Base-by-base conservation (phyloP, 495 filamentous ascomycete species). In the Aspergillus saccharolyticus region DNA sequence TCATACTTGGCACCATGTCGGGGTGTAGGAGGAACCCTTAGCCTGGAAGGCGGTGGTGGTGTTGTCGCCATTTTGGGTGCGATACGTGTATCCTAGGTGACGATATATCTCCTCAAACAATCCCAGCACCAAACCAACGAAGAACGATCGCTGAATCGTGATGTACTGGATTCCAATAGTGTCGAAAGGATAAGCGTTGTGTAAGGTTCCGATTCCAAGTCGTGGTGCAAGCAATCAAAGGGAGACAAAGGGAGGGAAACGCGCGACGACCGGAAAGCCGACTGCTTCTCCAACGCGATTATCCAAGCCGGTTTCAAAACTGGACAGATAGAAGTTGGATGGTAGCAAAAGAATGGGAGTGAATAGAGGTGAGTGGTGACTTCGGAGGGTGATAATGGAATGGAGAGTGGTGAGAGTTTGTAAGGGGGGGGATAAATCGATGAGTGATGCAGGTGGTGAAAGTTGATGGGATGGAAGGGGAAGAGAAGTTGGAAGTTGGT, bases 21-120 rank as follows among this genome's bases (percentile, higher is more conserved):
- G 17, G 91, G 91, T 42, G 90, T 88, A 48, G 83, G 77, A 48
- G 91, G 91, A 42, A 86, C 85, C 56, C 80, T 79, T 47, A 88
- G 67, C 44, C 76, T 74, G 28, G 79, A 77, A 42, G 78, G 74
- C 43, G 83, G 83, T 17, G 85, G 85, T 42, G 88, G 87, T 60
- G 90, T 90, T 44, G 84, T 73, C 61, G 84, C 74, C 81, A 86
- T 86, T 42, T 55, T 67, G 64, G 48, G 53, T 28, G 46, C 9
- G 43, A 45, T 33, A 30, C 21, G 47, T 50, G 15, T 28, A 30
- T n/a, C 15, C 22, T 9, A 28, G 22, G 21, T 14, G 47, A 18
- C 21, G 33, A 39, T 17, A 17, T 16, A 50, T 17, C 28, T 17
- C 20, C 47, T 17, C 47, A 24, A n/a, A 53, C 33, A 57, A 44